phyloP scores from a whole-genome alignment of 306 rosid species.

The Begonia fuchsioides region DNA sequence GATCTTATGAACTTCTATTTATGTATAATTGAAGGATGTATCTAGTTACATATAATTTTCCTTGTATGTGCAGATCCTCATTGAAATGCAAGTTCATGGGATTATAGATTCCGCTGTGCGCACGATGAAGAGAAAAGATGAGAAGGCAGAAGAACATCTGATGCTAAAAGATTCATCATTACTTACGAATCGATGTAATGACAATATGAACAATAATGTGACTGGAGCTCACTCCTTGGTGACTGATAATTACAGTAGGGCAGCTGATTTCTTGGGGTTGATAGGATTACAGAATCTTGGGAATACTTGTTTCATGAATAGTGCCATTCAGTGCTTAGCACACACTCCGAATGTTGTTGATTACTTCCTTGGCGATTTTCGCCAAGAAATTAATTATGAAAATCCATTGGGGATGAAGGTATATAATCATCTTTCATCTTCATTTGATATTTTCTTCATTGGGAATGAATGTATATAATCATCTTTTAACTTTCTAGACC shows the following conservation, averaged over 20 bases:
- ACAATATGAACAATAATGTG: slow-evolving; percentile 11
- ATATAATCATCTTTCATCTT: slow-evolving; percentile 14
- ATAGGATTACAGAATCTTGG: slow-evolving; percentile 84
- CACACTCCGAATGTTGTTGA: slow-evolving; percentile 72
- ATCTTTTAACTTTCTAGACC: not conserved
- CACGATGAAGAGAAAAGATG: slow-evolving; percentile 20
- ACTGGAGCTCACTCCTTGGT: slow-evolving; percentile 3
- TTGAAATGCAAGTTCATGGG: slow-evolving; percentile 68
- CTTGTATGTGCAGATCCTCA: slow-evolving; percentile 35
- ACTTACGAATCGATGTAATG: slow-evolving; percentile 39
- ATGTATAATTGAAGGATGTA: no score
- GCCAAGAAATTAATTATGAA: slow-evolving; percentile 55
- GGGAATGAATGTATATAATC: no score
- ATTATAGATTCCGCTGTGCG: slow-evolving; percentile 26
- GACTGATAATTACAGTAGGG: slow-evolving; percentile 25
- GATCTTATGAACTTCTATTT: no score
- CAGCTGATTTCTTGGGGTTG: slow-evolving; percentile 50
- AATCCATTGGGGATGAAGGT: slow-evolving; percentile 84
- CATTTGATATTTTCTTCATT: not conserved
- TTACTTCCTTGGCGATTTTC: slow-evolving; percentile 66
- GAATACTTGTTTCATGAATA: slow-evolving; percentile 90
- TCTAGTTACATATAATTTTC: no score
- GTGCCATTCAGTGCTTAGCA: slow-evolving; percentile 78
- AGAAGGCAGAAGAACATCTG: slow-evolving; percentile 21
- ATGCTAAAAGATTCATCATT: slow-evolving; percentile 17